Evolutionary conservation across 2,329 filamentous ascomycete genomes (phyloP), one percentile per base, ranked within the genome.

Genomic region (Colletotrichum truncatum): DNA sequence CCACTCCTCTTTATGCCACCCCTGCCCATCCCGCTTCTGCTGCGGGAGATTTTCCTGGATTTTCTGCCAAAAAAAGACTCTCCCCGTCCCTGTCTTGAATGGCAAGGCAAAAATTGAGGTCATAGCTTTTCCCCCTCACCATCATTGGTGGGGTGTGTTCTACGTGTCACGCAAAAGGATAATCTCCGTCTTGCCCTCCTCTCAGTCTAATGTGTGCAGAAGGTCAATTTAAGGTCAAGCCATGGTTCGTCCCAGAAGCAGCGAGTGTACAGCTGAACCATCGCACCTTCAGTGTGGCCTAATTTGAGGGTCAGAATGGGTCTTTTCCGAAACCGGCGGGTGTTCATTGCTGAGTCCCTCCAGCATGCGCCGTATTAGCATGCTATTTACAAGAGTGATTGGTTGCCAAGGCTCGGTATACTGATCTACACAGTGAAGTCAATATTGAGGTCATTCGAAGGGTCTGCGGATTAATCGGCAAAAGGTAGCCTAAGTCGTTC

Each of bases 41-140:
- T 16, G 63, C 63, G 58, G 63, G 58, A 66, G 41, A 30, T 53
- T 55, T 63, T 34, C 63, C 56, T 66, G 63, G 59, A 66, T 21
- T 38, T 62, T 51, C 32, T 16, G 43, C 43, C 36, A 51, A 45
- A 63, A 55, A 63, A 56, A 54, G 36, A 43, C 21, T 49, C 16
- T 38, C 28, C 16, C 14, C 26, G 49, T 53, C 49, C 34, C 48
- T 61, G 32, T 32, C 38, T 52, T 28, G 25, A 48, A 43, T 43
- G 56, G n/a, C 32, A 45, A 26, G 57, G 23, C 62, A 55, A n/a
- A n/a, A n/a, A n/a, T 14, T 66, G 57, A 63, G 63, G 63, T 66
- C 63, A 63, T 66, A 63, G 63, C 63, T 65, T 51, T 56, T 28
- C 25, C 34, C 36, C 57, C 21, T 32, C 21, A 12, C 34, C 30